A percentile compares a stretch with the other conserved stretches of the same genome.
Conservation (phyloP, 1,139 yeast genomes). For the Pichia sp. region DNA sequence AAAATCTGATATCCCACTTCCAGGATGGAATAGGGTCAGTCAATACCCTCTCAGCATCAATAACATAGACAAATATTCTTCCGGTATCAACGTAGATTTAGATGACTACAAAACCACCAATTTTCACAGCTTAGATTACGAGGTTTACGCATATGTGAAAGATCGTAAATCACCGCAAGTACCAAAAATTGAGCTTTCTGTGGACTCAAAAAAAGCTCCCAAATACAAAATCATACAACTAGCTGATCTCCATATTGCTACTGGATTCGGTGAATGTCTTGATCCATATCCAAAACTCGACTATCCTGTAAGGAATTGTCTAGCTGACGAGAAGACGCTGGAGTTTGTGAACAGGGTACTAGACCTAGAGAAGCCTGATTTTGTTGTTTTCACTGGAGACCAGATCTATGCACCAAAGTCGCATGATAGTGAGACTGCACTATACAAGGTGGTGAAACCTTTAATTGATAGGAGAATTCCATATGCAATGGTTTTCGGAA, state of each 20-base stretch:
- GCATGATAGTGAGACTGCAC: conserved; percentile 72
- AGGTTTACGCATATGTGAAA: conserved; percentile 18
- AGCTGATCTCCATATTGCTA: conserved; percentile 80
- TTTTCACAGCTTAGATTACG: conserved; percentile 17
- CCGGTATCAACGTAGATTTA: conserved; percentile 1
- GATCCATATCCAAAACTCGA: conserved; percentile 51
- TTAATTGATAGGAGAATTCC: conserved; percentile 63
- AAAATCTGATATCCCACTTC: conserved; percentile 65
- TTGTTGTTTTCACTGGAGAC: conserved; percentile 83
- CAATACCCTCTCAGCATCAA: conserved; percentile 4
- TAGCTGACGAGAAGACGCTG: conserved; percentile 68
- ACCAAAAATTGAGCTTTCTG: conserved; percentile 18
- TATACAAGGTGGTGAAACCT: conserved; percentile 72
- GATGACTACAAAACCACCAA: conserved; percentile 3
- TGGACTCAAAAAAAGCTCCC: conserved; percentile 28
- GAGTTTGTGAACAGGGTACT: conserved; percentile 55
- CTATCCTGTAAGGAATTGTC: conserved; percentile 38
- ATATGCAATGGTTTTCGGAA: conserved; percentile 74
- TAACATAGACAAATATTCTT: conserved; percentile 1
- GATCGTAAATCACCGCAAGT: conserved; percentile 18
- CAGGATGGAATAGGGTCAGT: conserved; percentile 43
- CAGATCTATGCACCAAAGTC: conserved; percentile 65
- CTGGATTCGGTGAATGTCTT: conserved; percentile 67
- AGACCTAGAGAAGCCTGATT: conserved; percentile 68
- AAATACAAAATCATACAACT: conserved; percentile 74